Evolutionary conservation across 345 rosid species (phyloP).

Genomic region (Salix arbutifolia): DNA sequence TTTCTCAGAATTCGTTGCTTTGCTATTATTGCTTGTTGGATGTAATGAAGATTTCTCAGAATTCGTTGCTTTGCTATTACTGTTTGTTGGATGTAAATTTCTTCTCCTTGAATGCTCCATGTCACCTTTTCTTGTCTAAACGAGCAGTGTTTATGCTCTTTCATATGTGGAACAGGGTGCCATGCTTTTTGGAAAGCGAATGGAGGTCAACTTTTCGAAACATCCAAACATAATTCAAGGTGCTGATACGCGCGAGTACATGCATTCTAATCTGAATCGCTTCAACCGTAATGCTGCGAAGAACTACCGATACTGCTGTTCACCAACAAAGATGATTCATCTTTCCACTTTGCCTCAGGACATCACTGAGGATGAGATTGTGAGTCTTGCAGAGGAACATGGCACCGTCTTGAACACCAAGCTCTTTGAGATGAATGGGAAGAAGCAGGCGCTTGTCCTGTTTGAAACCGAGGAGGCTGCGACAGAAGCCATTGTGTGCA

Average conservation of each 20-base stretch:
- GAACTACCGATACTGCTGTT: slow-evolving; percentile 96
- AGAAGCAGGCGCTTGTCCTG: slow-evolving; percentile 80
- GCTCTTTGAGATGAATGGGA: slow-evolving; percentile 91
- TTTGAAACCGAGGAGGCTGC: slow-evolving; percentile 91
- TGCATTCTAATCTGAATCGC: slow-evolving; percentile 83
- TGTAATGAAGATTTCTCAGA: not conserved
- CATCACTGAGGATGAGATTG: slow-evolving; percentile 74
- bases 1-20: not conserved
- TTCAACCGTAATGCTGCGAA: slow-evolving; percentile 95
- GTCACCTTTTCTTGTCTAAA: not conserved
- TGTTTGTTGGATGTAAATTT: not conserved
- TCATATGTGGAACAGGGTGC: slow-evolving; percentile 55
- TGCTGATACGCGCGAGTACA: slow-evolving; percentile 73
- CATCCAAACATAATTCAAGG: slow-evolving; percentile 86
- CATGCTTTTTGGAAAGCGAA: slow-evolving; percentile 75
- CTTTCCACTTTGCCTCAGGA: slow-evolving; percentile 87
- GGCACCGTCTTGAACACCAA: slow-evolving; percentile 62
- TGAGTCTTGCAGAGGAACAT: slow-evolving; percentile 68
- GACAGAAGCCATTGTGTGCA: slow-evolving; percentile 85
- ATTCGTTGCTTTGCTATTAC: not conserved
- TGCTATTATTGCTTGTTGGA: not conserved
- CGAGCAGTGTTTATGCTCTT: not conserved
- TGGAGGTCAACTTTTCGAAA: slow-evolving; percentile 96
- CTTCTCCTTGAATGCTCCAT: not conserved
- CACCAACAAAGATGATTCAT: slow-evolving; percentile 96